phyloP scores from a whole-genome alignment of 2,329 filamentous ascomycete genomes.

The Penicillium sp. region DNA sequence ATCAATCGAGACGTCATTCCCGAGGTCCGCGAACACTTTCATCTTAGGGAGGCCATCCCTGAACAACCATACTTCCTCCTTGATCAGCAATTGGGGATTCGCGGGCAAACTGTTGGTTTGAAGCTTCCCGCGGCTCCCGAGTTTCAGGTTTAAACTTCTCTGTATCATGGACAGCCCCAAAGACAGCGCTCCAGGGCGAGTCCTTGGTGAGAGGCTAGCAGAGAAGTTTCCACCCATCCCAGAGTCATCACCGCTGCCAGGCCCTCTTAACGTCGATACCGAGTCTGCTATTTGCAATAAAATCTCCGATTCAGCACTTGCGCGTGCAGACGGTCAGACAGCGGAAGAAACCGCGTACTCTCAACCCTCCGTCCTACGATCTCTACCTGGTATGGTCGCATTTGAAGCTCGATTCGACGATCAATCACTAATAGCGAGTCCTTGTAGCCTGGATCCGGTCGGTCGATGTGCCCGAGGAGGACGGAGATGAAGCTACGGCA shows the following conservation, averaged over 20 bases:
- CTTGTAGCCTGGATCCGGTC: constrained; percentile 47
- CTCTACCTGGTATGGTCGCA: constrained; percentile 38
- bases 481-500: constrained; percentile 36
- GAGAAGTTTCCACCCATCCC: constrained; percentile 22
- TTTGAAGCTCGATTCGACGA: constrained; percentile 3
- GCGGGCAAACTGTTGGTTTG: constrained; percentile 20
- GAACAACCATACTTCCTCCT: neutral
- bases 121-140: constrained; percentile 19
- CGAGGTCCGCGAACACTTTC: neutral
- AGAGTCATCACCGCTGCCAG: constrained; percentile 10
- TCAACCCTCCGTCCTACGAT: constrained; percentile 28
- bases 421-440: constrained; percentile 7
- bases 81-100: neutral
- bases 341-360: constrained; percentile 15
- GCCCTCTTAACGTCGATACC: constrained; percentile 23
- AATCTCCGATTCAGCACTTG: constrained; percentile 22
- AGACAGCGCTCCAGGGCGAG: constrained; percentile 17
- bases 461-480: constrained; percentile 37
- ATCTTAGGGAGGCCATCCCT: constrained; percentile 1
- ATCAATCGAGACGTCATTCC: constrained; percentile 10
- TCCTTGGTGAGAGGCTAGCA: constrained; percentile 23
- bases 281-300: constrained; percentile 21
- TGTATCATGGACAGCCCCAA: constrained; percentile 22
- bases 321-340: constrained; percentile 21
- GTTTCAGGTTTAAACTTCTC: neutral